A percentile compares a stretch with the other conserved stretches of the same genome.
These are phyloP conservation scores for Monosporascus sp. DNA, from an alignment of 2,329 filamentous ascomycete genomes.

Conservation along the genomic window DNA sequence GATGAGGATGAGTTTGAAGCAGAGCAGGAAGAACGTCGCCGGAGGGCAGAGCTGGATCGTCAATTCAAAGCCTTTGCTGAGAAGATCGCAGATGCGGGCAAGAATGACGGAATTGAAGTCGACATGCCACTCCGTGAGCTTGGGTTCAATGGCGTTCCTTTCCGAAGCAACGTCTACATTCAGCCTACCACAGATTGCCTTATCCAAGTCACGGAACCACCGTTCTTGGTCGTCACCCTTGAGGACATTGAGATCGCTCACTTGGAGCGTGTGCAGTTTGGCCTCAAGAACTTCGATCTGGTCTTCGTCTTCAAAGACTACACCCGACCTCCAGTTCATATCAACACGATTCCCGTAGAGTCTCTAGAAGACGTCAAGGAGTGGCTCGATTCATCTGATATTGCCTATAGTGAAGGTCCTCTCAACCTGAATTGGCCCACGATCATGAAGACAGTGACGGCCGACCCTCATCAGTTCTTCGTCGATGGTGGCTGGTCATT, in stretches of 20 bases:
- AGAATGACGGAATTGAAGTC: constrained; percentile 84
- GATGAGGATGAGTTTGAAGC: constrained; percentile 99
- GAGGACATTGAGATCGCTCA: constrained; percentile 96
- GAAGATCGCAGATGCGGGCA: constrained; percentile 93
- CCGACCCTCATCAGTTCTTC: constrained; percentile 93
- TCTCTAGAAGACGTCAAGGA: constrained; percentile 94
- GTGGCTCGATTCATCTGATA: constrained; percentile 93
- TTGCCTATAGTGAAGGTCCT: constrained; percentile 88
- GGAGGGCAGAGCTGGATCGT: constrained; percentile 86
- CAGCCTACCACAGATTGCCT: constrained; percentile 96
- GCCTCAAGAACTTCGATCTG: constrained; percentile 97
- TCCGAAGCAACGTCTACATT: constrained; percentile 90
- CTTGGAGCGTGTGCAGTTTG: constrained; percentile 92
- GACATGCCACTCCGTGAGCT: constrained; percentile 97
- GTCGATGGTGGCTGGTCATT: constrained; percentile 93
- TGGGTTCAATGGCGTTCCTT: constrained; percentile 93
- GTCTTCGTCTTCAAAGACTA: constrained; percentile 99
- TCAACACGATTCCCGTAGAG: constrained; percentile 98
- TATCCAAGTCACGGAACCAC: constrained; percentile 93
- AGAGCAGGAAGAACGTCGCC: constrained; percentile 91
- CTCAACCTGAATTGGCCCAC: constrained; percentile 98
- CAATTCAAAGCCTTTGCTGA: constrained; percentile 95
- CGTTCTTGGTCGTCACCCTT: constrained; percentile 91
- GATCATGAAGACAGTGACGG: constrained; percentile 98
- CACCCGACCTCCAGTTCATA: constrained; percentile 79